These are phyloP conservation scores for Gynandropsis gynandra DNA, from an alignment of 345 rosid species.

Conservation along the genomic window DNA sequence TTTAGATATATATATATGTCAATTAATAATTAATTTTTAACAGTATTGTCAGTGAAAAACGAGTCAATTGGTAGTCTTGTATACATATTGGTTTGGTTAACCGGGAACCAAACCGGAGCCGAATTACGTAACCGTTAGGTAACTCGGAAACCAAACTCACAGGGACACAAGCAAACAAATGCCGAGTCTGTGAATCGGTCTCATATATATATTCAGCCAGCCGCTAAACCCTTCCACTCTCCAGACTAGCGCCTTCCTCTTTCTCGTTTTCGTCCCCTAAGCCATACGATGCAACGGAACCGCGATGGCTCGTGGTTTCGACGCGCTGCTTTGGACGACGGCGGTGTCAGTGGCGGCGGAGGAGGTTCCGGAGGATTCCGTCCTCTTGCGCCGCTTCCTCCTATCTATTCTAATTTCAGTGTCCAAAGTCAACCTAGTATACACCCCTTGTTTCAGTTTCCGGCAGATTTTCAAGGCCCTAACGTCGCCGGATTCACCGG, in stretches of 20 bases:
- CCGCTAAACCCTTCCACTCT: constrained; percentile 18
- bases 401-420: constrained; percentile 25
- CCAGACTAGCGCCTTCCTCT: not conserved
- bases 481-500: constrained; percentile 18
- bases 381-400: constrained; percentile 16
- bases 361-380: constrained; percentile 22
- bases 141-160: too few relatives aligned
- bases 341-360: constrained; percentile 18
- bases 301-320: constrained; percentile 27
- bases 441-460: constrained; percentile 29
- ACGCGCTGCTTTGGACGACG: constrained; percentile 3
- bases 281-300: constrained; percentile 30
- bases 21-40: too few relatives aligned
- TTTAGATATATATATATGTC: too few relatives aligned
- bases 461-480: constrained; percentile 25
- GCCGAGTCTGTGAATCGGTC: too few relatives aligned
- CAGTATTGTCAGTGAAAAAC: too few relatives aligned
- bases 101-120: too few relatives aligned
- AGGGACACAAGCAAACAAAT: too few relatives aligned
- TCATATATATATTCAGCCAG: not conserved
- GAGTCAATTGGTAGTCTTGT: too few relatives aligned
- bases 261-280: not conserved
- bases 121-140: too few relatives aligned
- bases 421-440: constrained; percentile 26
- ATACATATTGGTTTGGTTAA: too few relatives aligned